These are phyloP conservation scores for Penicillium oxalicum DNA, from an alignment of 2,329 filamentous ascomycete species.

Conservation along the genomic window DNA sequence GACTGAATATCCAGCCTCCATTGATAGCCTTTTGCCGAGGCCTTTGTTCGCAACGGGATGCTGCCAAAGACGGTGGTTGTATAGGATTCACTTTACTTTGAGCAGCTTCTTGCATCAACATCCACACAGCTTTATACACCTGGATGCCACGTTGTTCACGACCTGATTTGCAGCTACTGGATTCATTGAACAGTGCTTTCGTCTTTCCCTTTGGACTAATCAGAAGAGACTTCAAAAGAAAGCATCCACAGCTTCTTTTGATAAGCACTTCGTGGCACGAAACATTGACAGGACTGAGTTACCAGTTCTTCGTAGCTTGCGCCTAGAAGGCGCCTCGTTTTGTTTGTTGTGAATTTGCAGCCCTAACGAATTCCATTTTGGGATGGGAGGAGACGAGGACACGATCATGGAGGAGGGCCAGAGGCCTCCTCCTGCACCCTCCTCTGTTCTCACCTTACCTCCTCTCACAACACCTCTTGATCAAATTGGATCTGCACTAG, in stretches of 20 bases:
- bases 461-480: conserved; percentile 16
- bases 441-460: conserved; percentile 13
- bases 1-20: background rate
- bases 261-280: conserved; percentile 9
- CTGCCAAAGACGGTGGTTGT: too few relatives aligned
- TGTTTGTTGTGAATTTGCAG: background rate
- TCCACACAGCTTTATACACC: too few relatives aligned
- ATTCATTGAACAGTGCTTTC: too few relatives aligned
- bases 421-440: conserved; percentile 13
- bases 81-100: too few relatives aligned
- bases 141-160: too few relatives aligned
- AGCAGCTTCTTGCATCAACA: too few relatives aligned
- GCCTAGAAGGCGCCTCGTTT: conserved; percentile 1
- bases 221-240: too few relatives aligned
- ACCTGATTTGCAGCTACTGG: too few relatives aligned
- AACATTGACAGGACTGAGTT: background rate
- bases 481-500: conserved; percentile 18
- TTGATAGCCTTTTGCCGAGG: background rate
- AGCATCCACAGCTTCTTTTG: too few relatives aligned
- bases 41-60: too few relatives aligned
- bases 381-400: conserved; percentile 36
- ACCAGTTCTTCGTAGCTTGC: background rate
- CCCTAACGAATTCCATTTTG: conserved; percentile 1
- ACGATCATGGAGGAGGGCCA: conserved; percentile 35
- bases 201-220: too few relatives aligned